Base-by-base conservation (phyloP, 371 early-diverging fungal genomes). In the Blakeslea trispora region DNA sequence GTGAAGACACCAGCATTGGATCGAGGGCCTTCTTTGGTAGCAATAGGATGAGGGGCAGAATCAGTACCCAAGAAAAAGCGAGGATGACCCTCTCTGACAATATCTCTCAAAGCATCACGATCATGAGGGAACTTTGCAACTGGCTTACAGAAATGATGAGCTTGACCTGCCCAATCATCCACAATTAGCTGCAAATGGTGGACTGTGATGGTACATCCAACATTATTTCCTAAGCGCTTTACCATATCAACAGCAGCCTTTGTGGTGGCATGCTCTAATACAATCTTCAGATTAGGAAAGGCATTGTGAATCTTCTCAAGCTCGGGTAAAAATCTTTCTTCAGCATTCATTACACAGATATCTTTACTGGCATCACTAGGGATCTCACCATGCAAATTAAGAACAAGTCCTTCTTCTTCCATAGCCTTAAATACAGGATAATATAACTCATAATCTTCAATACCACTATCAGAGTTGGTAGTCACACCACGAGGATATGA, bases 401-500 rank as follows among this genome's bases (percentile, higher is more conserved):
- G 79, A 0, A 97, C 92, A 90, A 98, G 85, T 41, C 90, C 93
- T 52, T 78, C 82, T 52, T 94, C 90, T 72, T 96, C 90, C 98
- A 98, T 98, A 5, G 96, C 96, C 53, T 82, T 60, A 75, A 98
- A 98, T 11, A 96, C 91, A 37, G 86, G 88, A 66, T 96, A 95
- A 75, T 96, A 98, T 10, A 83, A 71, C 44, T 88, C 87, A 63
- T 95, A 94, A 64, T 84, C 85, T 60, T 94, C 92, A 59, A 98
- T 94, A 47, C 98, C 98, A 54, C 85, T 83, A 53, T 97, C 96
- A 58, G 90, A 89, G 84, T 98, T 97, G 57, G 99, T 98, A 0
- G 99, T 98, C 21, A 98, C 99, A 32, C 98, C 97, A 32, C 96
- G 86, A 19, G 98, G 98, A 71, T 98, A 98, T 10, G 93, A 91